These are phyloP conservation scores for Kockovaella imperatae DNA, from an alignment of 768 basidiomycete genomes.

Conservation along the genomic window DNA sequence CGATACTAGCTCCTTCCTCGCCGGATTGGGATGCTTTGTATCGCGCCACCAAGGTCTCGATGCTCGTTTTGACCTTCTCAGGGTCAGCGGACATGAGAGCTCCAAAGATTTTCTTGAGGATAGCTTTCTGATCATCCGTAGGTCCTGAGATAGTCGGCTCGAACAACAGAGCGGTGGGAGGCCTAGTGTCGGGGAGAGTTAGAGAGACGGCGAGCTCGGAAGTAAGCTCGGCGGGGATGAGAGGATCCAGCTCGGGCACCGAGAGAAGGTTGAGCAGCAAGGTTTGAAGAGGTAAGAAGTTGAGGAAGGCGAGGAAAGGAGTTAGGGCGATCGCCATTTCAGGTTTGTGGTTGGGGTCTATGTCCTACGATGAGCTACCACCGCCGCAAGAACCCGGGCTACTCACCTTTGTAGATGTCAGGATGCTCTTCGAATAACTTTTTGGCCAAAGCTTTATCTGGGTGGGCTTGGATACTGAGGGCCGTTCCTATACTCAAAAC, in stretches of 20 bases:
- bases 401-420: constrained; percentile 81
- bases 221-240: constrained; percentile 53
- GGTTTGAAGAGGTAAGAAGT: constrained; percentile 71
- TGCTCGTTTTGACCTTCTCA: constrained; percentile 50
- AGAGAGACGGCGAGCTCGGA: constrained; percentile 54
- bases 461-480: constrained; percentile 84
- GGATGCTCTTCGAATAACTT: constrained; percentile 60
- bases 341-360: constrained; percentile 92
- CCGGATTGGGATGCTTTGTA: too few species aligned
- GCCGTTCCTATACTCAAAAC: constrained; percentile 83
- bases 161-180: constrained; percentile 44
- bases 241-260: constrained; percentile 67
- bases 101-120: constrained; percentile 67
- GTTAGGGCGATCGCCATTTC: constrained; percentile 98
- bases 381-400: not conserved
- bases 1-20: constrained; percentile 41
- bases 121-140: constrained; percentile 52
- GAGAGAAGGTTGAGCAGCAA: constrained; percentile 61
- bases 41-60: constrained; percentile 56
- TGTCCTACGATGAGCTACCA: not conserved
- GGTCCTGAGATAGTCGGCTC: constrained; percentile 31
- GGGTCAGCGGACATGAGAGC: constrained; percentile 70
- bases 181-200: constrained; percentile 44
- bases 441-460: constrained; percentile 74
- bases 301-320: constrained; percentile 80